A percentile compares a stretch with the other conserved stretches of the same genome.
These are phyloP conservation scores for Fraxinus velutina DNA, from an alignment of 305 asterid species.

Conservation along the genomic window DNA sequence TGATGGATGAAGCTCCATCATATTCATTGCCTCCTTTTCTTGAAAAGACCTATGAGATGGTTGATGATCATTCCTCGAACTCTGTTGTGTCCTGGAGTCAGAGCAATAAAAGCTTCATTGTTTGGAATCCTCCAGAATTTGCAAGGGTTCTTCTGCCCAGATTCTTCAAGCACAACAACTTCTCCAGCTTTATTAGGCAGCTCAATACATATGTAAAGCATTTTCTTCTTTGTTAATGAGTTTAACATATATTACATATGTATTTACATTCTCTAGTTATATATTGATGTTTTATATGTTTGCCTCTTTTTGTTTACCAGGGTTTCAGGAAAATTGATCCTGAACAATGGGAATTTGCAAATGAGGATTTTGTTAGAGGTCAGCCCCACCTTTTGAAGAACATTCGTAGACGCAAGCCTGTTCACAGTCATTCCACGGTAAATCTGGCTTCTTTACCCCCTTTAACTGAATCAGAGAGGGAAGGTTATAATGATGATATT, in stretches of 20 bases:
- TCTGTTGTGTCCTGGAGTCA: conserved; percentile 69
- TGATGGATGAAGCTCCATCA: conserved; percentile 63
- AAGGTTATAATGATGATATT: conserved; percentile 54
- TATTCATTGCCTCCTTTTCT: conserved; percentile 67
- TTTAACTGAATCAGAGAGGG: conserved; percentile 53
- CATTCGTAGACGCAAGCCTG: conserved; percentile 70
- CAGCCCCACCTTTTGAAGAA: conserved; percentile 62
- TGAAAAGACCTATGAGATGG: conserved; percentile 78
- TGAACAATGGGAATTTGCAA: conserved; percentile 78
- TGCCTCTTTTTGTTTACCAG: conserved; percentile 31
- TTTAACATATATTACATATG: not conserved
- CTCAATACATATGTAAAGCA: conserved; percentile 65
- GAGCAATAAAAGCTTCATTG: conserved; percentile 59
- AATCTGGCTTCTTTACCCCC: conserved; percentile 39
- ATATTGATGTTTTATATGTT: not conserved
- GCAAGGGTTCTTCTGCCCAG: conserved; percentile 57
- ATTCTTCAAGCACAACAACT: conserved; percentile 72
- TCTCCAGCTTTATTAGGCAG: conserved; percentile 74
- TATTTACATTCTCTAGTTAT: not conserved
- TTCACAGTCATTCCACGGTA: conserved; percentile 67
- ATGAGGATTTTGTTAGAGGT: conserved; percentile 63
- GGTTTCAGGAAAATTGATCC: conserved; percentile 79
- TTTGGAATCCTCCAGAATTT: conserved; percentile 68
- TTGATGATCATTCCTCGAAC: conserved; percentile 60
- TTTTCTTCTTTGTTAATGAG: not conserved